Evolutionary conservation across 2,329 filamentous ascomycete genomes (phyloP).

Genomic region (Cryphonectria japonica): DNA sequence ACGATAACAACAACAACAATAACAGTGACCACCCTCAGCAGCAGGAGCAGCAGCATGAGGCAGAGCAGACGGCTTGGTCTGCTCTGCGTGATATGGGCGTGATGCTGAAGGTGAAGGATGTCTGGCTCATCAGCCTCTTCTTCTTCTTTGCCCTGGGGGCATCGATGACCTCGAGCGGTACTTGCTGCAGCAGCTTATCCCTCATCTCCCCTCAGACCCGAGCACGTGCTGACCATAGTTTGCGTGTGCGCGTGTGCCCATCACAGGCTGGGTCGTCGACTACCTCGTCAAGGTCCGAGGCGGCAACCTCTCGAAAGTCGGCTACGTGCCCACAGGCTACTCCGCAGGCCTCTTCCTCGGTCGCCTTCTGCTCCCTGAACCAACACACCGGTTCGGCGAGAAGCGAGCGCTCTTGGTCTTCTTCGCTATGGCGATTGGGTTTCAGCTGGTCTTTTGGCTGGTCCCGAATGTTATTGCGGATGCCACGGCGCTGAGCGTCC

Average conservation of each 20-base stretch:
- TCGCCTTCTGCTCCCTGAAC: slow-evolving; percentile 60
- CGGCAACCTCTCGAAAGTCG: slow-evolving; percentile 59
- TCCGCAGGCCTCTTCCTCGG: slow-evolving; percentile 62
- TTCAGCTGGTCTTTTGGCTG: slow-evolving; percentile 66
- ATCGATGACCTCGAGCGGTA: slow-evolving; percentile 53
- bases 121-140: slow-evolving; percentile 65
- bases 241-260: not conserved
- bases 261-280: slow-evolving; percentile 62
- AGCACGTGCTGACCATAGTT: not conserved
- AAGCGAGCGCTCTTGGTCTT: slow-evolving; percentile 61
- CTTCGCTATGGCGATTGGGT: slow-evolving; percentile 51
- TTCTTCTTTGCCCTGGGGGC: slow-evolving; percentile 65
- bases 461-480: slow-evolving; percentile 40
- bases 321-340: slow-evolving; percentile 65
- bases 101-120: slow-evolving; percentile 41
- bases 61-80: slow-evolving; percentile 45
- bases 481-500: slow-evolving; percentile 52
- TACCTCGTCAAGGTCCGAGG: slow-evolving; percentile 64
- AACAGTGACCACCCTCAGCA: slow-evolving; percentile 17
- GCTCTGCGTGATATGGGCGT: slow-evolving; percentile 40
- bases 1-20: slow-evolving; percentile 33
- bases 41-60: slow-evolving; percentile 39
- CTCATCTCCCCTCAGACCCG: too few species aligned
- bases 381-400: slow-evolving; percentile 62
- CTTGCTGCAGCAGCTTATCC: not conserved